phyloP scores from a whole-genome alignment of 768 basidiomycete genomes.

The Panellus pusillus region DNA sequence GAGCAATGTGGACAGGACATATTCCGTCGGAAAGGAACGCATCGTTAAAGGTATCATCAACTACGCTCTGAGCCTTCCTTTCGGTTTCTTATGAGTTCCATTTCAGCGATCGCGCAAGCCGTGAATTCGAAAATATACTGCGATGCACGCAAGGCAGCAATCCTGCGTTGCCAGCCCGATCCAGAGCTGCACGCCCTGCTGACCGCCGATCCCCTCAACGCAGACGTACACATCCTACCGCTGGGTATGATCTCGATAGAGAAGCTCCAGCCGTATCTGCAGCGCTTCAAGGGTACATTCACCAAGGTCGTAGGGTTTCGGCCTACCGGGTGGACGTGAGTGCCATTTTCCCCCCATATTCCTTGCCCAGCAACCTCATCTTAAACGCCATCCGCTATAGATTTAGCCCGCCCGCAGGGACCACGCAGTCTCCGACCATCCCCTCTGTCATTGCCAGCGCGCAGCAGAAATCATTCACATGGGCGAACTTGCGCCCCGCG shows the following conservation, averaged over 20 bases:
- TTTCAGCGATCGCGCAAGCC: slow-evolving; percentile 78
- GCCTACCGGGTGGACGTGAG: slow-evolving; percentile 96
- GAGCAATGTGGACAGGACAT: slow-evolving; percentile 68
- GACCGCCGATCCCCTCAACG: slow-evolving; percentile 72
- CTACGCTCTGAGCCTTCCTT: not conserved
- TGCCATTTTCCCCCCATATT: slow-evolving; percentile 19
- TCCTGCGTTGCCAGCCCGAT: slow-evolving; percentile 84
- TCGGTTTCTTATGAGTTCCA: not conserved
- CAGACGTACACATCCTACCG: slow-evolving; percentile 84
- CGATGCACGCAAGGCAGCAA: slow-evolving; percentile 78
- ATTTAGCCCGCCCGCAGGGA: slow-evolving; percentile 65
- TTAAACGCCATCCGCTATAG: slow-evolving; percentile 34
- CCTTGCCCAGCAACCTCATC: too few species aligned
- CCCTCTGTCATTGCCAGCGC: slow-evolving; percentile 65
- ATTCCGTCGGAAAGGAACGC: slow-evolving; percentile 96
- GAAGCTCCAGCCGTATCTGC: slow-evolving; percentile 72
- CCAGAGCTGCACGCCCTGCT: slow-evolving; percentile 77
- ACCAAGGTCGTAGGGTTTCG: slow-evolving; percentile 77
- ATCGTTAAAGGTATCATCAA: slow-evolving; percentile 79
- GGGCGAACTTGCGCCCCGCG: slow-evolving; percentile 66
- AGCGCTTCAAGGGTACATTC: slow-evolving; percentile 71
- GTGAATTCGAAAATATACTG: slow-evolving; percentile 85
- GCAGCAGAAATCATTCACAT: slow-evolving; percentile 68
- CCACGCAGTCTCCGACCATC: slow-evolving; percentile 62
- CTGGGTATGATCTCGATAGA: slow-evolving; percentile 75